These are phyloP conservation scores for Tilletia indica DNA, from an alignment of 1,284 basidiomycete species.

Conservation along the genomic window DNA sequence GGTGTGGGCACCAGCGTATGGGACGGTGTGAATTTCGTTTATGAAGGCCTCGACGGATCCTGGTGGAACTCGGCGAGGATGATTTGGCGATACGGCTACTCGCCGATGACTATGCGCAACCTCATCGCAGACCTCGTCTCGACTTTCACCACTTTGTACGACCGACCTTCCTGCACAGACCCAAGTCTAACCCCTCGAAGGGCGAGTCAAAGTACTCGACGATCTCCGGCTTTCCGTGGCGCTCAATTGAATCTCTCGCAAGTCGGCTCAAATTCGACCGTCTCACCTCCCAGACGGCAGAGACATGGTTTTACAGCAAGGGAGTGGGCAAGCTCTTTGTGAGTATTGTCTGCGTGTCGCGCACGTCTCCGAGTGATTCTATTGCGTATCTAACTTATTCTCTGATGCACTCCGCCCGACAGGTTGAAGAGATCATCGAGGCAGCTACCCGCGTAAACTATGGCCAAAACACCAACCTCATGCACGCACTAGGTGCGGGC, in stretches of 20 bases:
- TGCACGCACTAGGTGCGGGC: slow-evolving; percentile 77
- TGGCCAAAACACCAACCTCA: slow-evolving; percentile 67
- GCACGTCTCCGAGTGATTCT: no score
- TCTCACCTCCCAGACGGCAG: slow-evolving; percentile 26
- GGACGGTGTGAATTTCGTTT: slow-evolving; percentile 66
- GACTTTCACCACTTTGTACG: slow-evolving; percentile 67
- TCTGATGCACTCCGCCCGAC: no score
- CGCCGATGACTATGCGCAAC: slow-evolving; percentile 63
- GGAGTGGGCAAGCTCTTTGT: slow-evolving; percentile 37
- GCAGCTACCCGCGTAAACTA: slow-evolving; percentile 85
- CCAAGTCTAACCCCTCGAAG: slow-evolving; percentile 10
- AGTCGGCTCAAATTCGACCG: slow-evolving; percentile 62
- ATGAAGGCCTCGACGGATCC: slow-evolving; percentile 40
- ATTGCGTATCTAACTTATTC: no score
- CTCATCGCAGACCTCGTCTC: slow-evolving; percentile 64
- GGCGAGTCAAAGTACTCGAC: not conserved
- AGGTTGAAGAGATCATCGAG: slow-evolving; percentile 76
- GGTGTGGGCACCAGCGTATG: slow-evolving; percentile 62
- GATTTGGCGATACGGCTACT: slow-evolving; percentile 74
- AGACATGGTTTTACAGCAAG: slow-evolving; percentile 11
- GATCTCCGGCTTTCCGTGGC: slow-evolving; percentile 61
- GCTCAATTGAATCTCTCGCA: slow-evolving; percentile 65
- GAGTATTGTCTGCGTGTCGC: slow-evolving; percentile 54
- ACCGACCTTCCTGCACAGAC: slow-evolving; percentile 61
- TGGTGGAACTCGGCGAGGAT: slow-evolving; percentile 51